These are phyloP conservation scores for Cnidoscolus chayamansa DNA, from an alignment of 441 rosid genomes.

Conservation along the genomic window DNA sequence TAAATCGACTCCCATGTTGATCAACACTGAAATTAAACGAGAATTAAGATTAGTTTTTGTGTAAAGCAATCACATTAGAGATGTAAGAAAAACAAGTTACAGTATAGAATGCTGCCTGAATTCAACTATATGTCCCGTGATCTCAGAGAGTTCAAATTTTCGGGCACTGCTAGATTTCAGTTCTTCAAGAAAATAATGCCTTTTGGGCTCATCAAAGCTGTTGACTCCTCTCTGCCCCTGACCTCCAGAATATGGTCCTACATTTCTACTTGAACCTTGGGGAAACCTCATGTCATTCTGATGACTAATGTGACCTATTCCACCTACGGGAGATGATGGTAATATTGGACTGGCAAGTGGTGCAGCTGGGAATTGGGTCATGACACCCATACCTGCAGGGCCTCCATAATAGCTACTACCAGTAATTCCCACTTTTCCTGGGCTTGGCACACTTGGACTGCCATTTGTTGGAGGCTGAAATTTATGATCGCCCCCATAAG, in stretches of 20 bases:
- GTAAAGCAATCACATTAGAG: conserved; percentile 20
- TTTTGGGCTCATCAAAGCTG: conserved; percentile 37
- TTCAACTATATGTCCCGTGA: conserved; percentile 64
- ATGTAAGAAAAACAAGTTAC: conserved; percentile 14
- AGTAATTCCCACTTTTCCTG: conserved; percentile 35
- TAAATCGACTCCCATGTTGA: conserved; percentile 81
- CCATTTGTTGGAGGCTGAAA: conserved; percentile 33
- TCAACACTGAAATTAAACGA: conserved; percentile 50
- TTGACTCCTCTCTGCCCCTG: conserved; percentile 44
- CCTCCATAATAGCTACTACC: conserved; percentile 35
- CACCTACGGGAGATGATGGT: conserved; percentile 41
- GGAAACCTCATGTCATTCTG: conserved; percentile 34
- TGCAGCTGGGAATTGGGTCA: conserved; percentile 44
- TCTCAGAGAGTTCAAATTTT: conserved; percentile 64
- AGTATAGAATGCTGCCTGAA: conserved; percentile 45
- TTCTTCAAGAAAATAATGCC: conserved; percentile 65
- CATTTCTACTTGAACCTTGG: conserved; percentile 32
- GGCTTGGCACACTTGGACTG: conserved; percentile 29
- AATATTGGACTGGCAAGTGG: conserved; percentile 39
- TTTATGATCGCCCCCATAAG: conserved; percentile 36
- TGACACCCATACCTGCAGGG: conserved; percentile 41
- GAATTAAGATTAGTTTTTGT: conserved; percentile 5
- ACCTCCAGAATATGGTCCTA: conserved; percentile 48
- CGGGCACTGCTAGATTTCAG: conserved; percentile 62
- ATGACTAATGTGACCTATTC: conserved; percentile 25